Conservation (phyloP, 768 basidiomycete species). For the Omphalotus guepiniiformis region DNA sequence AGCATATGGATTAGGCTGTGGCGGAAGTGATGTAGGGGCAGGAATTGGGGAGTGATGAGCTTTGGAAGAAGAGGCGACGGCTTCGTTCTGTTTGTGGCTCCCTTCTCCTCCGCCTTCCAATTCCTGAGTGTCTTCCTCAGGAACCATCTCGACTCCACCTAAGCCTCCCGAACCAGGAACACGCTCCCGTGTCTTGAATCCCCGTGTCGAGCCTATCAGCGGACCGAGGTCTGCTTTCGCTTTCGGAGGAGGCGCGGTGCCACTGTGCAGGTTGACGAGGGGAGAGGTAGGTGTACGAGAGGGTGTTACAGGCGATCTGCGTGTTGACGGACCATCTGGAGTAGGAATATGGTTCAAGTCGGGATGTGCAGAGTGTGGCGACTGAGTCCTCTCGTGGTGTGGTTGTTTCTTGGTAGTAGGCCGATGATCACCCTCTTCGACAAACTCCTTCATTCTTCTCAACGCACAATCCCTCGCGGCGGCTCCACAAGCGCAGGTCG, state of each 20-base stretch:
- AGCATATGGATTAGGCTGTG: neutral
- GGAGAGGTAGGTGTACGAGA: neutral
- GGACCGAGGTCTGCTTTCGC: slow-evolving; percentile 53
- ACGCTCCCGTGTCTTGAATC: slow-evolving; percentile 59
- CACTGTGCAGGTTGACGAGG: neutral
- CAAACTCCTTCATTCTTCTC: slow-evolving; percentile 61
- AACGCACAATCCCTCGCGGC: slow-evolving; percentile 53
- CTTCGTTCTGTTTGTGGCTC: too few relatives aligned
- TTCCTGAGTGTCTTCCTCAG: neutral
- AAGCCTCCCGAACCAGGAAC: slow-evolving; percentile 56
- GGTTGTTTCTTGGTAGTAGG: neutral
- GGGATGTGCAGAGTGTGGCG: neutral
- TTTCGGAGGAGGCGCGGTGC: slow-evolving; percentile 14
- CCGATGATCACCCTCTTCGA: slow-evolving; percentile 30
- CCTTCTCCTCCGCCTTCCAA: neutral
- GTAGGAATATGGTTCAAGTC: neutral
- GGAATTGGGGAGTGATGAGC: too few relatives aligned
- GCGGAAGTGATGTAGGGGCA: neutral
- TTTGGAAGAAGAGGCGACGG: too few relatives aligned
- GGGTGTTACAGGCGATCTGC: neutral
- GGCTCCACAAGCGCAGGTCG: slow-evolving; percentile 70
- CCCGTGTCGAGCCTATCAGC: slow-evolving; percentile 53
- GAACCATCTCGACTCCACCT: slow-evolving; percentile 54
- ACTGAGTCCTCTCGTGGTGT: too few relatives aligned
- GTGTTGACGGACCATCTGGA: neutral